Percentiles rank a stretch among this genome's conserved stretches.
Evolutionary conservation across 306 rosid genomes (phyloP).

Genomic region (Mucuna pruriens): DNA sequence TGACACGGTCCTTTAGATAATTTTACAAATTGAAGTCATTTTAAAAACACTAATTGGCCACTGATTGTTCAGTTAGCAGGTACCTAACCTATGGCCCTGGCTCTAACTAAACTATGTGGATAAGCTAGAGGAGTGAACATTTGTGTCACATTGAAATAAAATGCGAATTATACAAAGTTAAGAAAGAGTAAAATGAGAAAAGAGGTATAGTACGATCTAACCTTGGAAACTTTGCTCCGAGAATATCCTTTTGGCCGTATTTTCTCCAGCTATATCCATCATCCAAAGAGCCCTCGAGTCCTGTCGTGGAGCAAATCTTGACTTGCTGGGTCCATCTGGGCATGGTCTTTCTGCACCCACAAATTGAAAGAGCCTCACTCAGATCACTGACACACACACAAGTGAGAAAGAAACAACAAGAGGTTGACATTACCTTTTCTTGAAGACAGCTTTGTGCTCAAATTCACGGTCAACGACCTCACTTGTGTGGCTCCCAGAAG

Average conservation of each 20-base stretch:
- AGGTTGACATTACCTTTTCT: slow-evolving; percentile 59
- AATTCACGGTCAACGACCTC: slow-evolving; percentile 46
- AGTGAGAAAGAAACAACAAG: slow-evolving; percentile 1
- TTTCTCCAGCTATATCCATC: slow-evolving; percentile 92
- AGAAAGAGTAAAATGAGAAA: not conserved
- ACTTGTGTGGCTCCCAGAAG: slow-evolving; percentile 48
- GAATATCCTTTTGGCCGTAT: slow-evolving; percentile 86
- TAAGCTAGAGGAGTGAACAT: not conserved
- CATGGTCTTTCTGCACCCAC: slow-evolving; percentile 63
- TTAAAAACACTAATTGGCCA: not conserved
- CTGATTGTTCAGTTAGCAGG: not conserved
- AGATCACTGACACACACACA: not conserved
- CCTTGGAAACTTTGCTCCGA: slow-evolving; percentile 81
- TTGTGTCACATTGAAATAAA: not conserved
- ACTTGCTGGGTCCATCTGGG: slow-evolving; percentile 65
- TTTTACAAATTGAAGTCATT: not conserved
- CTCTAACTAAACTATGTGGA: not conserved
- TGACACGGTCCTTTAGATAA: not conserved
- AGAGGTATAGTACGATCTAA: slow-evolving; percentile 42
- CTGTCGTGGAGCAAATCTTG: slow-evolving; percentile 54
- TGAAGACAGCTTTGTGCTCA: slow-evolving; percentile 49
- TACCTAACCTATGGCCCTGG: not conserved
- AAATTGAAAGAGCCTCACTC: slow-evolving; percentile 22
- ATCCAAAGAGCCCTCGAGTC: slow-evolving; percentile 54
- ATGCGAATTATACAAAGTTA: not conserved